Evolutionary conservation across 139 green algal genomes (phyloP), one percentile per base, ranked within the genome.

Genomic region (Closterium sp.): DNA sequence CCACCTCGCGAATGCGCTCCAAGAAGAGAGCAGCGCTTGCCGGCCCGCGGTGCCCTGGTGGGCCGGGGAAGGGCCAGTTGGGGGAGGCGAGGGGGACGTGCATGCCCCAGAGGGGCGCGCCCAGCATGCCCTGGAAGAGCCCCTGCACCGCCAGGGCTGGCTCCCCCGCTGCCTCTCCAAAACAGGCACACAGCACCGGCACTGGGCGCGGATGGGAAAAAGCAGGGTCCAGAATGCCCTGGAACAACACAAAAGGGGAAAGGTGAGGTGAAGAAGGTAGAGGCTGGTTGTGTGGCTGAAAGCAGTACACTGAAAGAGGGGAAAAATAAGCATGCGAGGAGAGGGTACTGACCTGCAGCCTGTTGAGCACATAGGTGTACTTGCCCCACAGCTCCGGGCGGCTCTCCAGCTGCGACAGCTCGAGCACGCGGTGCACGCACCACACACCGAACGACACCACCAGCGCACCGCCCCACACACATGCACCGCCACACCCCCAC

Each of bases 351-450:
- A 88, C 85, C 85, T 88, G 95, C 88, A 96, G 93, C 55, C 91
- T 81, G 90, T 97, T 97, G 69, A 97, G 93, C 10, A 95, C 95
- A 1, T 90, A 69, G 4, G 93, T 91, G 88, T 97, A 97, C 12
- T 89, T 89, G 30, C 96, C 96, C 95, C 95, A 96, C 38, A 96
- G 95, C 93, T 96, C 96, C 33, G 96, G 96, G n/a, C 96, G 84
- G 28, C 92, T 90, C 88, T 97, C 96, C 55, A 92, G 19, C n/a
- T 55, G 43, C n/a, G 88, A 93, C 89, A 96, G 89, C 33, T 96
- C 55, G 88, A 96, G 88, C 90, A 97, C 30, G 32, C 91, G 85
- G 36, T 92, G 38, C 32, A 95, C 81, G 84, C 92, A 96, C 94
- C 95, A 96, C 43, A 96, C 25, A 31, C 94, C 95, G 84, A 96